Percentiles rank a stretch among this genome's conserved stretches.
Conservation (phyloP, 2,329 filamentous ascomycete genomes). For the Trichoderma harzianum region DNA sequence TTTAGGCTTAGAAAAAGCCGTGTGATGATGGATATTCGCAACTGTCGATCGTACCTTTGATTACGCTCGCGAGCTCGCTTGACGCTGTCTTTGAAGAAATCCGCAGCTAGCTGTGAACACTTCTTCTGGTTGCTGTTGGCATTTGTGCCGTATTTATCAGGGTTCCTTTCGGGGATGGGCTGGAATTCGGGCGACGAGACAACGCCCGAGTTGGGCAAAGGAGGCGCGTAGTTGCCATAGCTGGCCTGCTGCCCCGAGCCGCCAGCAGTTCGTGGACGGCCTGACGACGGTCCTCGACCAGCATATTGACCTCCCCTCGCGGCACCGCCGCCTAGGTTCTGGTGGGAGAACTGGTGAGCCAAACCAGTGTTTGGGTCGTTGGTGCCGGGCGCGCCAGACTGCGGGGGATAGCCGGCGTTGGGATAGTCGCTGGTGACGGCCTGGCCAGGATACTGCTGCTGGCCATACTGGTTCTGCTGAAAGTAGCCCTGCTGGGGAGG, state of each 20-base stretch:
- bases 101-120: constrained; percentile 68
- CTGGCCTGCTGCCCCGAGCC: constrained; percentile 59
- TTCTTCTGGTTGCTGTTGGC: constrained; percentile 69
- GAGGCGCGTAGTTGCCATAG: constrained; percentile 65
- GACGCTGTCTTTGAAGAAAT: constrained; percentile 98
- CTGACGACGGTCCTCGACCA: constrained; percentile 62
- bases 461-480: constrained; percentile 55
- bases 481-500: constrained; percentile 54
- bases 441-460: constrained; percentile 38
- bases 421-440: constrained; percentile 47
- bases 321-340: constrained; percentile 79
- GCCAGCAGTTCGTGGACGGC: constrained; percentile 82
- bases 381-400: constrained; percentile 56
- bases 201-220: constrained; percentile 58
- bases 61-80: constrained; percentile 94
- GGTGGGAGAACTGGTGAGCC: constrained; percentile 94
- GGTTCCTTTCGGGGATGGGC: constrained; percentile 78
- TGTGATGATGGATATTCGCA: neutral
- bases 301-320: constrained; percentile 68
- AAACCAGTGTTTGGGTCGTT: constrained; percentile 88
- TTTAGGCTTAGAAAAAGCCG: neutral
- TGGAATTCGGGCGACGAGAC: constrained; percentile 69
- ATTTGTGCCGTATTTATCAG: constrained; percentile 68
- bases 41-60: constrained; percentile 64
- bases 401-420: constrained; percentile 43